Percentiles rank a stretch among this genome's conserved stretches.
Conservation (phyloP, 345 rosid species). For the Gossypium bickii region DNA sequence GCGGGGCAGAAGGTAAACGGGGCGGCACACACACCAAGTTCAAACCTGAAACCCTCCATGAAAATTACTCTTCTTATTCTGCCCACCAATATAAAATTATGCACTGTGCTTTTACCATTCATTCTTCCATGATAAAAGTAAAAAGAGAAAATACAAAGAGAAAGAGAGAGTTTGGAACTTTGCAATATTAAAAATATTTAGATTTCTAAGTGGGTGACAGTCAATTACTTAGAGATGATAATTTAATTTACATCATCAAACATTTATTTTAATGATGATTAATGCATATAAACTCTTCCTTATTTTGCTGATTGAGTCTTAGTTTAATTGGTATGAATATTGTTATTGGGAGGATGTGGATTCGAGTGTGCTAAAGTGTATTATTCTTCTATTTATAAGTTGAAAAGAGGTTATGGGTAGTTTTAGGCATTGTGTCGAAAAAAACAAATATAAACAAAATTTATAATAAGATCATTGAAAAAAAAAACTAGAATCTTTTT, state of each 20-base stretch:
- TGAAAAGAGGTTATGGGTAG: fast-evolving
- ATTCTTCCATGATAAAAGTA: background rate
- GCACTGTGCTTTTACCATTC: background rate
- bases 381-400: too few species aligned
- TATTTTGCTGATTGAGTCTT: fast-evolving
- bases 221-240: background rate
- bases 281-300: too few species aligned
- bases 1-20: background rate
- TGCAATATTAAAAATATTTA: background rate
- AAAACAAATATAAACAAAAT: too few species aligned
- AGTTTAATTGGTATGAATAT: fast-evolving
- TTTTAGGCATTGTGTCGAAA: too few species aligned
- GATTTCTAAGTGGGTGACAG: background rate
- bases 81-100: background rate
- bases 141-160: background rate
- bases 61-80: background rate
- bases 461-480: too few species aligned
- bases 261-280: too few species aligned
- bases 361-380: fast-evolving
- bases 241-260: too few species aligned
- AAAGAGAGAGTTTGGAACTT: background rate
- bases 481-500: too few species aligned
- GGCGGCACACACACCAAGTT: background rate
- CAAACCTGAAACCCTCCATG: background rate
- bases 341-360: fast-evolving